Conservation (phyloP, 768 basidiomycete genomes). For the Termitomyces sp. region DNA sequence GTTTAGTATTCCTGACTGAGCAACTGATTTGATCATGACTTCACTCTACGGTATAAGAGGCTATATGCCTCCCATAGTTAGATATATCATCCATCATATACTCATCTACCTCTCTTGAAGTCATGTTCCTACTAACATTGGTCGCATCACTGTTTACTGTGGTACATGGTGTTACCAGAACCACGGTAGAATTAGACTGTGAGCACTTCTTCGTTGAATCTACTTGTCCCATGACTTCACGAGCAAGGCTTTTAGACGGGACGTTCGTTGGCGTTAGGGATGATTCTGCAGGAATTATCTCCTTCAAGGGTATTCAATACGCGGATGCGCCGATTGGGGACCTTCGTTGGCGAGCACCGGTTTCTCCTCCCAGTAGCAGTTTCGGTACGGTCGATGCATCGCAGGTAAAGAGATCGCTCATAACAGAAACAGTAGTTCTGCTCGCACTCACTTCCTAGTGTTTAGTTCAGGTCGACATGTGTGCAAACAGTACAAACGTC, state of each 20-base stretch:
- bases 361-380: conserved; percentile 29
- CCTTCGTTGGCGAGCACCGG: conserved; percentile 34
- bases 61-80: not conserved
- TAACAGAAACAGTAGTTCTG: not conserved
- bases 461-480: conserved; percentile 30
- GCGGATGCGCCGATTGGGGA: conserved; percentile 37
- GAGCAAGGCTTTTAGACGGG: conserved; percentile 10
- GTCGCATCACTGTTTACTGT: not conserved
- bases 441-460: not conserved
- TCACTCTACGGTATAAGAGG: not conserved
- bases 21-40: not conserved
- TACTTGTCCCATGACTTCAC: not conserved
- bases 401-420: conserved; percentile 16
- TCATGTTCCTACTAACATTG: not conserved
- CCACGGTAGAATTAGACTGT: conserved; percentile 1
- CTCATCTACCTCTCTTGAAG: not conserved
- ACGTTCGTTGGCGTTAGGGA: conserved; percentile 29
- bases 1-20: not conserved
- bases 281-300: conserved; percentile 24
- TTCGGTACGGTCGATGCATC: conserved; percentile 32
- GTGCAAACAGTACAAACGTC: conserved; percentile 25
- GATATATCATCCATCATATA: no score
- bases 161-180: not conserved
- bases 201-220: not conserved
- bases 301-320: conserved; percentile 35